phyloP scores from a whole-genome alignment of 306 rosid genomes.

The Coriaria nepalensis region DNA sequence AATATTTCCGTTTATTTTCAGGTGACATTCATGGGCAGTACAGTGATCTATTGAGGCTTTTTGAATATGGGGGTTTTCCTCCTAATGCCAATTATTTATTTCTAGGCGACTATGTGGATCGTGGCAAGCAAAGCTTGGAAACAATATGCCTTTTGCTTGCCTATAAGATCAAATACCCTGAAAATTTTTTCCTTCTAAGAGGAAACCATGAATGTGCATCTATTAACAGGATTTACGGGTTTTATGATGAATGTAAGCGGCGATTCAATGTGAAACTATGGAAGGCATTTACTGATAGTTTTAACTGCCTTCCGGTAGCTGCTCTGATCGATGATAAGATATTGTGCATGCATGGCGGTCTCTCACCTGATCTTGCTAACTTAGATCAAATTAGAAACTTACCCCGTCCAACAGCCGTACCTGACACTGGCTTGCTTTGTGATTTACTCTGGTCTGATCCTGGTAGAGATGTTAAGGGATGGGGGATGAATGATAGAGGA shows the following conservation, averaged over 20 bases:
- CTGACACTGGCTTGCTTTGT: slow-evolving; percentile 83
- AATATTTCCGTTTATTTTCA: slow-evolving; percentile 20
- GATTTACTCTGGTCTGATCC: slow-evolving; percentile 99
- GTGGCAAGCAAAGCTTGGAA: slow-evolving; percentile 91
- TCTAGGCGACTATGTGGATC: slow-evolving; percentile 87
- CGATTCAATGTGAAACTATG: slow-evolving; percentile 92
- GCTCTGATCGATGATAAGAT: slow-evolving; percentile 86
- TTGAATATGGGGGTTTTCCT: slow-evolving; percentile 90
- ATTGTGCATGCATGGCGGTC: slow-evolving; percentile 97
- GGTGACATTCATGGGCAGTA: slow-evolving; percentile 96
- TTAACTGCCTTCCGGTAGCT: slow-evolving; percentile 92
- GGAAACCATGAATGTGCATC: slow-evolving; percentile 94
- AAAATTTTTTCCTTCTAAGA: slow-evolving; percentile 80
- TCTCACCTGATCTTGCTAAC: slow-evolving; percentile 68
- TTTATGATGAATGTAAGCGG: slow-evolving; percentile 88
- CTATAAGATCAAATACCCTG: slow-evolving; percentile 74
- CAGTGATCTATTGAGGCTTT: slow-evolving; percentile 79
- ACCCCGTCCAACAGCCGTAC: slow-evolving; percentile 60
- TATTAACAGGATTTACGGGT: slow-evolving; percentile 80
- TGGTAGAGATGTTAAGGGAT: slow-evolving; percentile 77
- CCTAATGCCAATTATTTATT: slow-evolving; percentile 75
- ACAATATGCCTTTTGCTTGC: slow-evolving; percentile 91
- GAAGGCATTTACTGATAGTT: slow-evolving; percentile 77
- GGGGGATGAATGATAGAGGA: slow-evolving; percentile 96
- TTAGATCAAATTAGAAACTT: slow-evolving; percentile 68